Evolutionary conservation across 2,329 filamentous ascomycete species (phyloP), one percentile per base, ranked within the genome.

Genomic region (Sporothrix humicola): DNA sequence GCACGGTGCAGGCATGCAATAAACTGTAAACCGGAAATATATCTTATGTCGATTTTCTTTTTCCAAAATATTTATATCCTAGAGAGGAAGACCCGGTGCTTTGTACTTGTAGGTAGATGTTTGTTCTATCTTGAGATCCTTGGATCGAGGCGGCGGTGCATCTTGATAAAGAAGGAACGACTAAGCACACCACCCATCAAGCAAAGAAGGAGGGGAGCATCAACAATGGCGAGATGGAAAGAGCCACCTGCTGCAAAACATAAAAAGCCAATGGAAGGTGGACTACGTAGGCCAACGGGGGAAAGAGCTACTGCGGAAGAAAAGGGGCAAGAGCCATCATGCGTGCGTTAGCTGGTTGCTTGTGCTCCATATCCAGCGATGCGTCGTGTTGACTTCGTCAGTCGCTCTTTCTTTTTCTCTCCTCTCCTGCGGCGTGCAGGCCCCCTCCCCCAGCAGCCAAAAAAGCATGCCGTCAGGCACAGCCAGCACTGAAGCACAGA

Each of bases 271-370:
- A 68, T 52, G 17, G 37, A 23, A 23, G 44, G n/a, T 15, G 31
- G 65, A 52, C 13, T 9, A n/a, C 26, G 31, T 13, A 42, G 42
- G 9, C 9, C 42, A 44, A 48, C 12, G 20, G 20, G 12, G 48
- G 3, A 26, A 20, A 48, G 56, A 66, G 54, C 72, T 69, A 73
- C 72, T 73, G 72, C 63, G 63, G 54, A 68, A 46, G 54, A 73
- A 73, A 69, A 69, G 72, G 71, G 72, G 72, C 65, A 73, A 48
- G 63, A 61, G 54, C 72, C 44, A 37, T 37, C 31, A 73, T 73
- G 72, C 44, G 65, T 69, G 23, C 54, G 44, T 56, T 68, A 66
- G 31, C 23, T 46, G 23, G 50, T 23, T 72, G 61, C 58, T 66
- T 20, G 20, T 65, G 61, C 20, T 31, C 37, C 69, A 46, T 58